Percentiles rank a stretch among this genome's conserved stretches.
These are phyloP conservation scores for Eremochloa ophiuroides DNA, from an alignment of 176 grass and related monocot species.

Conservation along the genomic window DNA sequence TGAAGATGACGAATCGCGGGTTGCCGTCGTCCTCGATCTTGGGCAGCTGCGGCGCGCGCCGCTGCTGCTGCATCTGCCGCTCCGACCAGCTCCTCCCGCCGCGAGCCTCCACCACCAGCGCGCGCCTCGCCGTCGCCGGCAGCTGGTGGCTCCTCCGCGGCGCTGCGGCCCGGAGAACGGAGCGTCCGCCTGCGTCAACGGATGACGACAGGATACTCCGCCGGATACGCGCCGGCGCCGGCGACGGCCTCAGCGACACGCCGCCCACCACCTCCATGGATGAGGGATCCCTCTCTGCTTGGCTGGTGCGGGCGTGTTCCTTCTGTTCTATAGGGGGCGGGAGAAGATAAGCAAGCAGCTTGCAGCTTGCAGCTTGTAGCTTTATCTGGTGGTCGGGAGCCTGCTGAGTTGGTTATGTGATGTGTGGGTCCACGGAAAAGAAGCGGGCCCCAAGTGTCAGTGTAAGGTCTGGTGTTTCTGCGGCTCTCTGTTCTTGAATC, in stretches of 20 bases:
- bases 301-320: neutral
- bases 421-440: neutral
- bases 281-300: neutral
- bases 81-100: conserved; percentile 62
- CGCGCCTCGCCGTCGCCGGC: conserved; percentile 41
- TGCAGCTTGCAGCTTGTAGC: neutral
- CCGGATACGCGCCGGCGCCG: conserved; percentile 6
- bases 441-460: no score
- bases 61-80: conserved; percentile 51
- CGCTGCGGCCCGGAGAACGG: neutral
- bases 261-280: conserved; percentile 61
- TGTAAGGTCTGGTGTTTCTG: no score
- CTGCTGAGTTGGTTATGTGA: neutral
- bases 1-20: conserved; percentile 91
- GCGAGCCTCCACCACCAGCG: conserved; percentile 58
- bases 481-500: no score
- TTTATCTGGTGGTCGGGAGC: conserved; percentile 12
- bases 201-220: neutral
- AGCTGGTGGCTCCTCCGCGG: conserved; percentile 16
- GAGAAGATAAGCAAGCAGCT: conserved; percentile 41
- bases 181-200: neutral
- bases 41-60: conserved; percentile 49
- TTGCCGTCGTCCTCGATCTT: conserved; percentile 88
- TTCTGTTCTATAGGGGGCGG: neutral
- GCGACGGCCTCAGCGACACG: conserved; percentile 38